Evolutionary conservation across 176 grass and related monocot genomes (phyloP).

Genomic region (Zea luxurians): DNA sequence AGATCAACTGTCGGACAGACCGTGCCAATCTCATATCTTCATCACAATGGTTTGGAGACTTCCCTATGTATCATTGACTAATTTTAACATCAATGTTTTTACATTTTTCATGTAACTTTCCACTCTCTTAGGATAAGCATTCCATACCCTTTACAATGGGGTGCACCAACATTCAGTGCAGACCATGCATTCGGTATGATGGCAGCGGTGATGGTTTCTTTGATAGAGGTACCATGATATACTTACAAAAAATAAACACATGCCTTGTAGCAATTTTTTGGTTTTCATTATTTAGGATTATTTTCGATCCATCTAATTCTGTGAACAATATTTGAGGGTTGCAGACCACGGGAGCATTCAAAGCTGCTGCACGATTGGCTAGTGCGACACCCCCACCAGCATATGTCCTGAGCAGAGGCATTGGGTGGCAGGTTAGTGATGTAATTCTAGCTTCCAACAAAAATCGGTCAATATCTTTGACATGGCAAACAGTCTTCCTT

Average conservation of each 20-base stretch:
- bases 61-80: slow-evolving; percentile 1
- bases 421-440: slow-evolving; percentile 77
- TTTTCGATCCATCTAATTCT: slow-evolving; percentile 15
- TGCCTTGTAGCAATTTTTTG: neutral
- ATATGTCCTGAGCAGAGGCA: slow-evolving; percentile 86
- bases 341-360: slow-evolving; percentile 90
- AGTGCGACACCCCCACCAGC: slow-evolving; percentile 97
- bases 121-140: slow-evolving; percentile 79
- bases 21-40: slow-evolving; percentile 89
- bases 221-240: slow-evolving; percentile 68
- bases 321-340: slow-evolving; percentile 31
- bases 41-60: slow-evolving; percentile 58
- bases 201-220: slow-evolving; percentile 84
- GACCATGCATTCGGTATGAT: slow-evolving; percentile 97
- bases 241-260: neutral
- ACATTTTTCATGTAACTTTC: neutral
- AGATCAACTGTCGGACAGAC: slow-evolving; percentile 79
- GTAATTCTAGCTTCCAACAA: neutral
- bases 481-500: neutral
- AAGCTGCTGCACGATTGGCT: slow-evolving; percentile 85
- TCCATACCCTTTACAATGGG: slow-evolving; percentile 95
- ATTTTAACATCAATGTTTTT: slow-evolving; percentile 17
- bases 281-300: neutral
- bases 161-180: slow-evolving; percentile 82
- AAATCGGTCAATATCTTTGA: neutral